Conservation (phyloP, 2,329 filamentous ascomycete species). For the Aspergillus ochraceoroseus region DNA sequence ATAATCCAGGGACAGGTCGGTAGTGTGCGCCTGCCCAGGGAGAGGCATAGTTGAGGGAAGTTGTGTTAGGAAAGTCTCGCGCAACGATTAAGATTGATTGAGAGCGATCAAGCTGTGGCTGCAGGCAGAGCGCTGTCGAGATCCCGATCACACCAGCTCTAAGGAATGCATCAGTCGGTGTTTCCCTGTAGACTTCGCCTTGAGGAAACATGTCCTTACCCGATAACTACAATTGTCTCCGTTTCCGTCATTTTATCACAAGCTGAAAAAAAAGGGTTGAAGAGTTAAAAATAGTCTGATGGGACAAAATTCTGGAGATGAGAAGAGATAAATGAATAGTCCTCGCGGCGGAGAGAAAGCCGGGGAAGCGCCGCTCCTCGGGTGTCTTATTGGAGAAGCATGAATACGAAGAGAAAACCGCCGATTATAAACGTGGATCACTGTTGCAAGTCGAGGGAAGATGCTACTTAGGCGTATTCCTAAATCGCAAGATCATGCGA, state of each 20-base stretch:
- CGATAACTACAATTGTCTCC: constrained; percentile 38
- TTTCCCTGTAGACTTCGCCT: not conserved
- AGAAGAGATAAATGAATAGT: constrained; percentile 3
- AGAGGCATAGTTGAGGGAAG: constrained; percentile 45
- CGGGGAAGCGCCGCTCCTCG: not conserved
- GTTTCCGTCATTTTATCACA: constrained; percentile 21
- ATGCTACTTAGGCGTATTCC: no score
- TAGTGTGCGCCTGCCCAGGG: constrained; percentile 48
- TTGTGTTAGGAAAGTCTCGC: constrained; percentile 38
- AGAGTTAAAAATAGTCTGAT: not conserved
- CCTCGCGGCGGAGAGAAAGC: not conserved
- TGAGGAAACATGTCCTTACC: constrained; percentile 22
- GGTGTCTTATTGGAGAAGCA: constrained; percentile 6
- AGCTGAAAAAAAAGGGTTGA: not conserved
- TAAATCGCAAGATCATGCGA: no score
- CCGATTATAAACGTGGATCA: constrained; percentile 2
- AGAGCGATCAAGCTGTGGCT: constrained; percentile 25
- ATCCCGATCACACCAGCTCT: constrained; percentile 43
- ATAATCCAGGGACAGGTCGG: constrained; percentile 41
- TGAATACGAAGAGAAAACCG: no score
- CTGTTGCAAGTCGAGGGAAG: no score
- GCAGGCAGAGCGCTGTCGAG: constrained; percentile 35
- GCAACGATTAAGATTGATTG: constrained; percentile 40
- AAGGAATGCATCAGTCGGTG: constrained; percentile 10
- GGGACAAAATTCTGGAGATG: not conserved